A percentile compares a stretch with the other conserved stretches of the same genome.
phyloP scores from a whole-genome alignment of 495 filamentous ascomycete species.

The Tuber microsphaerosporum region DNA sequence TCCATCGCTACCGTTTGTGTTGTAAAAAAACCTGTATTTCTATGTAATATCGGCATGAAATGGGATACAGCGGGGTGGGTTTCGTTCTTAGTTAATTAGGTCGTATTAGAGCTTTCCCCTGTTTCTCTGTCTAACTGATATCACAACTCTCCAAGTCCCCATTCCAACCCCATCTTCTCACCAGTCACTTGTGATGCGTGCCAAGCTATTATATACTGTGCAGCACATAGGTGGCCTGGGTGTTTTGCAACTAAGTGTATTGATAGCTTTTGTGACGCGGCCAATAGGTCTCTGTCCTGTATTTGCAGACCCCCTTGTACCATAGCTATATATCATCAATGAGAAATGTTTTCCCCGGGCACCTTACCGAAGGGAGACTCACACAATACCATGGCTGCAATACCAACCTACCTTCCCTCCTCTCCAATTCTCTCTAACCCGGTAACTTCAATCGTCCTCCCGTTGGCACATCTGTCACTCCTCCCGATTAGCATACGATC shows the following conservation, averaged over 20 bases:
- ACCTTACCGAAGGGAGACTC: background rate
- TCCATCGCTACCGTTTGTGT: background rate
- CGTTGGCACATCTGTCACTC: slow-evolving; percentile 24
- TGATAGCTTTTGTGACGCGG: background rate
- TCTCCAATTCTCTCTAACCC: slow-evolving; percentile 26
- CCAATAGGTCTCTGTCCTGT: background rate
- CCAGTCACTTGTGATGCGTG: background rate
- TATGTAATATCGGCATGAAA: slow-evolving; percentile 5
- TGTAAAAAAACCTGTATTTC: background rate
- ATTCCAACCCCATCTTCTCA: background rate
- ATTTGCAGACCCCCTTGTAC: background rate
- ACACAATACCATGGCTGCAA: background rate
- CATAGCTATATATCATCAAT: background rate
- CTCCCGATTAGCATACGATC: slow-evolving; percentile 1
- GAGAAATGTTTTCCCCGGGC: background rate
- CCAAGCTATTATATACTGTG: background rate
- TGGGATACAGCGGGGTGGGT: background rate
- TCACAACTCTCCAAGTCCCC: background rate
- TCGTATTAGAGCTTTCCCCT: background rate
- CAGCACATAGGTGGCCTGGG: background rate
- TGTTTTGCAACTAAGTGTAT: background rate
- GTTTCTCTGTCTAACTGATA: background rate
- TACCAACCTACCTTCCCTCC: background rate
- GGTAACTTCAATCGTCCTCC: slow-evolving; percentile 37
- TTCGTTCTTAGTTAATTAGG: background rate